Evolutionary conservation across 768 basidiomycete species (phyloP).

Genomic region (Harrya chromipes): DNA sequence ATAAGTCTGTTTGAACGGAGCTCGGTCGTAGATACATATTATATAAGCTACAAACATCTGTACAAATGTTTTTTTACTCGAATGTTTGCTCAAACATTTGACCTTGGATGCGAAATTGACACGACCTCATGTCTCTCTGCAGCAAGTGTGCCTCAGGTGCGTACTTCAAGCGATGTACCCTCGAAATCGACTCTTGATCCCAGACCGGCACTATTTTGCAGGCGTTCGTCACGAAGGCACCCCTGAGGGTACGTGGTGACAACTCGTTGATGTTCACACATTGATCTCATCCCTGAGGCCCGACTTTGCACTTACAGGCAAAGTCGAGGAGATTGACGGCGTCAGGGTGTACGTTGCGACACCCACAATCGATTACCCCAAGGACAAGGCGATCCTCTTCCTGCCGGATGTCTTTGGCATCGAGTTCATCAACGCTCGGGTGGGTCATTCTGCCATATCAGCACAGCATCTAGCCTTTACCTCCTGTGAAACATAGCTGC

Average conservation of each 20-base stretch:
- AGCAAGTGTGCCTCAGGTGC: slow-evolving; percentile 54
- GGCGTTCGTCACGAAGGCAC: slow-evolving; percentile 52
- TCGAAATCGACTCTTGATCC: neutral
- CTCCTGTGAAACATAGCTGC: slow-evolving; percentile 28
- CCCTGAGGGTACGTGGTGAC: slow-evolving; percentile 35
- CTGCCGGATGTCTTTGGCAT: slow-evolving; percentile 53
- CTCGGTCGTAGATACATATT: too few species aligned
- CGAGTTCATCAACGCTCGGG: slow-evolving; percentile 44
- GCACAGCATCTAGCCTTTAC: neutral
- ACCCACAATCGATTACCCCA: slow-evolving; percentile 47
- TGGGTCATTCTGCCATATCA: slow-evolving; percentile 19
- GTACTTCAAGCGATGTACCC: neutral
- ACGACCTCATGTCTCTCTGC: slow-evolving; percentile 47
- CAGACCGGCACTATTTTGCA: neutral
- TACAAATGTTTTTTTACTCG: too few species aligned
- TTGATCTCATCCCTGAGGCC: neutral
- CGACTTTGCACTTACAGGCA: slow-evolving; percentile 39
- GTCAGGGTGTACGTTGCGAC: slow-evolving; percentile 52
- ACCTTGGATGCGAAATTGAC: too few species aligned
- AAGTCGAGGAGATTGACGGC: slow-evolving; percentile 43
- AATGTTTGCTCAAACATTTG: too few species aligned
- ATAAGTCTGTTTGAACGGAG: too few species aligned
- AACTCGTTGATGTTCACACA: neutral
- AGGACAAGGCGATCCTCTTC: slow-evolving; percentile 55
- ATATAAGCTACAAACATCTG: too few species aligned